Evolutionary conservation across 345 rosid genomes (phyloP).

Genomic region (Garcia nutans): DNA sequence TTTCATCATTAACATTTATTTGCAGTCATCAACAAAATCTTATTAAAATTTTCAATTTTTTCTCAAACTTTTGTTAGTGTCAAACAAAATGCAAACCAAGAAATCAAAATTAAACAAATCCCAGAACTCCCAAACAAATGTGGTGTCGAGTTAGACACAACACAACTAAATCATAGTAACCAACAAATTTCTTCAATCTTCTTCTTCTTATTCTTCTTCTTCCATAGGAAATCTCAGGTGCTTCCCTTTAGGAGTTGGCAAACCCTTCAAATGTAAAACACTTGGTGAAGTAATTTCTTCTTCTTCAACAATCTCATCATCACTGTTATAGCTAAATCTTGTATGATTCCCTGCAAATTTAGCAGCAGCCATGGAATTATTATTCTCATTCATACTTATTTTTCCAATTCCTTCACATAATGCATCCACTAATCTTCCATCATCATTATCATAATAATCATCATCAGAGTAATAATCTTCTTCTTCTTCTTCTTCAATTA

Average conservation of each 20-base stretch:
- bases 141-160: background rate
- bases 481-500: constrained; percentile 12
- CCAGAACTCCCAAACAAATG: background rate
- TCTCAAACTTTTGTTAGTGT: background rate
- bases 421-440: constrained; percentile 35
- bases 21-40: background rate
- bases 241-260: constrained; percentile 69
- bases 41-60: background rate
- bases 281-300: constrained; percentile 22
- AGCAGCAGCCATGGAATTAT: background rate
- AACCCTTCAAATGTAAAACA: constrained; percentile 49
- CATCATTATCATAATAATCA: constrained; percentile 8
- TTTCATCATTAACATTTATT: no score
- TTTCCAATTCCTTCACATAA: constrained; percentile 53
- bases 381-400: constrained; percentile 30
- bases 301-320: constrained; percentile 58
- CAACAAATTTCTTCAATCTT: background rate
- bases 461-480: constrained; percentile 9
- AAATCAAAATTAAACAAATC: background rate
- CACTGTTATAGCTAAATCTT: constrained; percentile 67
- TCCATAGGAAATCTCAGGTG: constrained; percentile 39
- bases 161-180: background rate
- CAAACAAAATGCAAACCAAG: background rate
- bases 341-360: constrained; percentile 57
- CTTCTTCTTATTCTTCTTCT: constrained; percentile 20